Evolutionary conservation across 495 filamentous ascomycete genomes (phyloP), one percentile per base, ranked within the genome.

Genomic region (Neurospora pannonica): DNA sequence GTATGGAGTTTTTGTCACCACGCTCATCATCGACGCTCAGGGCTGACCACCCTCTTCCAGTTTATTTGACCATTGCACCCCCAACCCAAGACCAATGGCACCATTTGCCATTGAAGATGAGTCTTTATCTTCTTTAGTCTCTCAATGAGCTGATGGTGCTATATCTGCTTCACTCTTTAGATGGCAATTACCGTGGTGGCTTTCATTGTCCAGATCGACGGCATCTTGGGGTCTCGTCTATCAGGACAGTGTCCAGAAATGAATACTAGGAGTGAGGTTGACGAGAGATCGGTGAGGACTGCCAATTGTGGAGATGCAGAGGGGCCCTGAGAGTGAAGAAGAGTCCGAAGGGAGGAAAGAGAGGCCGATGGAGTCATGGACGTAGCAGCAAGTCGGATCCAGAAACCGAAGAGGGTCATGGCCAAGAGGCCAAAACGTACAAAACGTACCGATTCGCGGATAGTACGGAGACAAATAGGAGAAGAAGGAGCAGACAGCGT

Each of bases 391-490:
- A 15, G 46, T 54, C 21, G 21, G 46, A 54, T 28, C 46, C 21
- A 13, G 21, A 28, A 15, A 60, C 48, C 48, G 5, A 60, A 60
- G 10, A 60, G 48, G 48, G 48, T 28, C 21, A 28, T 60, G 21
- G 5, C 48, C 48, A 60, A 60, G 48, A 10, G 24, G 13, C 48
- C 24, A 31, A 31, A 62, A 62, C 13, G 24, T 31, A 31, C 24
- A 60, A 60, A 60, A 31, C 54, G 28, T 34, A 62, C 54, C 54
- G 54, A 67, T 34, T 34, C 54, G 54, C 54, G 28, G 54, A 34
- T 13, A 19, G 54, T 34, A 71, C n/a, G 72, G 54, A 48, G 39
- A 74, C 67, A 42, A 40, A 43, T 74, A 70, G 36, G 73, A 42
- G 28, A 40, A 13, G 46, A 24, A 54, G 21, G 21, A 54, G 46